Conservation (phyloP, 495 filamentous ascomycete species). For the Aspergillus bertholletiae region DNA sequence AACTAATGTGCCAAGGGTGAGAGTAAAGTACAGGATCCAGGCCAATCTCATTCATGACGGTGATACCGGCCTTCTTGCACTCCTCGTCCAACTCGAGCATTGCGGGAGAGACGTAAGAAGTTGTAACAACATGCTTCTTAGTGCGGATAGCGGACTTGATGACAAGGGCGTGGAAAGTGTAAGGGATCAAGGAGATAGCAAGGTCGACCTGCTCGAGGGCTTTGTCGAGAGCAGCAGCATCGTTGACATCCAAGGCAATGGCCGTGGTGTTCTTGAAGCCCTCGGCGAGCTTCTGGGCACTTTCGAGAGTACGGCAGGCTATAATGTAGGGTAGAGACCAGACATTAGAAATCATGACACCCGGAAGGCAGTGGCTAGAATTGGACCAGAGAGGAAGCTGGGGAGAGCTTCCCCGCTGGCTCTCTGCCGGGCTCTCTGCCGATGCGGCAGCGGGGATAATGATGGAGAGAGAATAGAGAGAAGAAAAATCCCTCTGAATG, state of each 20-base stretch:
- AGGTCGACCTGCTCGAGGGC: constrained; percentile 76
- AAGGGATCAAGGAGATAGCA: constrained; percentile 82
- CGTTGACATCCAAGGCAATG: constrained; percentile 78
- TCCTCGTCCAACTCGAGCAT: constrained; percentile 85
- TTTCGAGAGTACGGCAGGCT: constrained; percentile 85
- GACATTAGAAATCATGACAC: not conserved
- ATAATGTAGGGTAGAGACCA: constrained; percentile 1
- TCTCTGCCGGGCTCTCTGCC: no score
- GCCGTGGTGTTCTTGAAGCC: constrained; percentile 68
- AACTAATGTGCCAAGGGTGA: not conserved
- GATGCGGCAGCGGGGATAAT: no score
- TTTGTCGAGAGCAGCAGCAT: constrained; percentile 70
- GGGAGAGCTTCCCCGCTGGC: no score
- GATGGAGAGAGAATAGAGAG: no score
- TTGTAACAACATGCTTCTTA: constrained; percentile 96
- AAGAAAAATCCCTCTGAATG: not conserved
- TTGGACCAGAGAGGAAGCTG: no score
- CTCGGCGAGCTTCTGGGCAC: constrained; percentile 67
- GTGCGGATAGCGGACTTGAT: constrained; percentile 91
- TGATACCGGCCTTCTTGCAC: constrained; percentile 89
- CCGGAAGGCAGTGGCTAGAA: not conserved
- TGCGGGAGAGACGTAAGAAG: constrained; percentile 87
- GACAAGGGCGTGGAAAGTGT: constrained; percentile 84
- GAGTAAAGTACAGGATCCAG: constrained; percentile 47
- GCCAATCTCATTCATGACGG: constrained; percentile 98